These are phyloP conservation scores for Macrolepiota fuliginosa DNA, from an alignment of 768 basidiomycete genomes.

Conservation along the genomic window DNA sequence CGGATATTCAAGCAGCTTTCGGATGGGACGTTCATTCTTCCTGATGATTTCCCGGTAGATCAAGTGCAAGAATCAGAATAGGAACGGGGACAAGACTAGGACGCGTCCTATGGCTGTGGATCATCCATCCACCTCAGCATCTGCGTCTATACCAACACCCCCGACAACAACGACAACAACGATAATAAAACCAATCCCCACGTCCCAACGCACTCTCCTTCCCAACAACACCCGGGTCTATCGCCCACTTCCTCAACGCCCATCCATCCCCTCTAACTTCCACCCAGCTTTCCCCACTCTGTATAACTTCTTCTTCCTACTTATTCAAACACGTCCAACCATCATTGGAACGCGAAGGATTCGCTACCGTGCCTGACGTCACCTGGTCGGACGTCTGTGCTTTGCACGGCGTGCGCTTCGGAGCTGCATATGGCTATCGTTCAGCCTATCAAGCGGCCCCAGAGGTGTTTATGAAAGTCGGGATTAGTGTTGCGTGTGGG, in stretches of 20 bases:
- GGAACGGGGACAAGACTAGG: slow-evolving; percentile 24
- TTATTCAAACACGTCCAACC: slow-evolving; percentile 86
- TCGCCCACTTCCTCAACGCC: slow-evolving; percentile 85
- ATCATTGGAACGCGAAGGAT: slow-evolving; percentile 96
- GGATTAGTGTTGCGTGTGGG: slow-evolving; percentile 89
- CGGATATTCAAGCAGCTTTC: slow-evolving; percentile 86
- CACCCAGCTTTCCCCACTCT: slow-evolving; percentile 76
- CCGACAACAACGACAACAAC: slow-evolving; percentile 11
- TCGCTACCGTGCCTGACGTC: slow-evolving; percentile 94
- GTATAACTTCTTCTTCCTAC: slow-evolving; percentile 72
- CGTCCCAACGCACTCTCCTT: slow-evolving; percentile 18
- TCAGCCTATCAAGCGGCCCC: slow-evolving; percentile 89
- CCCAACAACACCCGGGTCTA: slow-evolving; percentile 48
- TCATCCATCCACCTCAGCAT: slow-evolving; percentile 15
- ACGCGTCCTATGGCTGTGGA: slow-evolving; percentile 46
- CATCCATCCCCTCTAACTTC: slow-evolving; percentile 81
- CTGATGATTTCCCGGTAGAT: slow-evolving; percentile 29
- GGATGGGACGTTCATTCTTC: slow-evolving; percentile 58
- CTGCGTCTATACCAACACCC: slow-evolving; percentile 4
- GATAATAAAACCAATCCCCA: slow-evolving; percentile 6
- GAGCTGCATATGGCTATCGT: slow-evolving; percentile 98
- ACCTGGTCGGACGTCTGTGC: slow-evolving; percentile 96
- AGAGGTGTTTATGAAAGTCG: slow-evolving; percentile 83
- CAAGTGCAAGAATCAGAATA: slow-evolving; percentile 23
- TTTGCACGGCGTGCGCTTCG: slow-evolving; percentile 76